These are phyloP conservation scores for Salix suchowensis DNA, from an alignment of 345 rosid genomes.

Conservation along the genomic window DNA sequence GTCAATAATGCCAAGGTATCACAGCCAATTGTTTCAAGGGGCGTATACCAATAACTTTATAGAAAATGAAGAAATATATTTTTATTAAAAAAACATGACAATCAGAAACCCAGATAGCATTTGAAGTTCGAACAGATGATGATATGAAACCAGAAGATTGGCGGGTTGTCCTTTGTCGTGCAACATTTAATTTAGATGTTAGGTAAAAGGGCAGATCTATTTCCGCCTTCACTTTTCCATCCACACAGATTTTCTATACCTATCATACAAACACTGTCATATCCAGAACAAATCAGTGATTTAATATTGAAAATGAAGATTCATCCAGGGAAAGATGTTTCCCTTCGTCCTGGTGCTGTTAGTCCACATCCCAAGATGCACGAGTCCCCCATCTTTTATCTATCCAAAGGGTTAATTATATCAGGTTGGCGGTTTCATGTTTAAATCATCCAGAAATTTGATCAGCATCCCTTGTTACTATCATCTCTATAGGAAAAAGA, in stretches of 20 bases:
- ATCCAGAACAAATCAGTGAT: not conserved
- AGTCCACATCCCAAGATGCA: not conserved
- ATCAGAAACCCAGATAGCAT: not conserved
- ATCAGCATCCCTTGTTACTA: too few species aligned
- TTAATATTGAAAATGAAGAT: not conserved
- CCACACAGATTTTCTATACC: not conserved
- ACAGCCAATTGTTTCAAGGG: not conserved
- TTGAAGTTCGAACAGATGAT: not conserved
- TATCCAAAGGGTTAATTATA: too few species aligned
- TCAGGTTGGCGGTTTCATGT: too few species aligned
- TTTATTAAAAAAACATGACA: too few species aligned
- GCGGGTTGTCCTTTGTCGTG: not conserved
- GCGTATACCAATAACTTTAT: too few species aligned
- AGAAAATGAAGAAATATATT: too few species aligned
- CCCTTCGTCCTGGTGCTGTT: not conserved
- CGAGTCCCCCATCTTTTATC: not conserved
- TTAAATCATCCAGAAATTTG: too few species aligned
- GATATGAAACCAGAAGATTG: not conserved
- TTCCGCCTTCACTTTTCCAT: not conserved
- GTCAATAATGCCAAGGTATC: not conserved
- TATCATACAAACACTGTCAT: not conserved
- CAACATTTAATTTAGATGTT: slow-evolving; percentile 16
- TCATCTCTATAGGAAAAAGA: too few species aligned
- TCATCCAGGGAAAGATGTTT: not conserved
- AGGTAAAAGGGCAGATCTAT: slow-evolving; percentile 23